Evolutionary conservation across 2,329 filamentous ascomycete species (phyloP), one percentile per base, ranked within the genome.

Genomic region (Capronia americana): DNA sequence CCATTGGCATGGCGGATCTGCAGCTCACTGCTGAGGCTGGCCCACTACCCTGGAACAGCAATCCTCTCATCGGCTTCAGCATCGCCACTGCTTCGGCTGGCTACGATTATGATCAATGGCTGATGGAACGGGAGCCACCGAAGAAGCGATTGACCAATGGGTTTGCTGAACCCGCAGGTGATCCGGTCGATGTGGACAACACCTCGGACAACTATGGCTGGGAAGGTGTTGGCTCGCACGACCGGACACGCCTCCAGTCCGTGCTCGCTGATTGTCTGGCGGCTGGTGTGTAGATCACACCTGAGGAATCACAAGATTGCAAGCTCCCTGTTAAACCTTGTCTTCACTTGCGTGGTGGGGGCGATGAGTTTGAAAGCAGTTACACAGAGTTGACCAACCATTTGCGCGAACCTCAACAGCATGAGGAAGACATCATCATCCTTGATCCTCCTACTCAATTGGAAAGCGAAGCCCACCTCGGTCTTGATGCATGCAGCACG

Each of bases 1-100:
- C 91, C 0, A 79, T 97, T 1, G 88, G 88, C 14, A 90, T 94
- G 80, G 87, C 89, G 20, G 94, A 97, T 76, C 78, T 97, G 56
- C 86, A 90, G 44, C 81, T 97, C 2, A 88, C 92, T 0, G 77
- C 96, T 17, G 87, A 91, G 66, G 85, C 97, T 70, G 88, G 90
- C 12, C 91, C 95, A 61, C 87, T 86, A 28, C 89, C 91, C 66
- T 84, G 96, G 69, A 88, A 88, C 10, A 88, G 92, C 67, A 93
- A 95, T 79, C 92, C 92, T 0, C 83, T 92, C 26, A 82, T 96
- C 44, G 85, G 88, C 30, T 88, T 90, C 50, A 85, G 88, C 61
- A 87, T 97, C 54, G 81, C 89, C 73, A 86, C 88, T 68, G 85
- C 86, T 5, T 93, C 91, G 74, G 84, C 90, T 34, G 92, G 95